Conservation (phyloP, 768 basidiomycete genomes). For the Leccinum subgranulosum region DNA sequence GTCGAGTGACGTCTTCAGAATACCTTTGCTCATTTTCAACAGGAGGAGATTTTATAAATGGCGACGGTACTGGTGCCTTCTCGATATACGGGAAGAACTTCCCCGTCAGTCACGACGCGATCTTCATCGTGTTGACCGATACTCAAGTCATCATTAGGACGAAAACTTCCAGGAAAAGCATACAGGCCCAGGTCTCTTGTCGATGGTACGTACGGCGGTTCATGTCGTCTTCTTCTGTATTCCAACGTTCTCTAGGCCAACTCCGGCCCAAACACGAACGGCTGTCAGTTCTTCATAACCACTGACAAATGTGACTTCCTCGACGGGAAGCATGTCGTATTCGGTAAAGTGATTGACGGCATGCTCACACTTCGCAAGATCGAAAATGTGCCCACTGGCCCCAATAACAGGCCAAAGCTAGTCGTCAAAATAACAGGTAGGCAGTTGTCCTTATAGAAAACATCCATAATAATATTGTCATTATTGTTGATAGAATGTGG, state of each 20-base stretch:
- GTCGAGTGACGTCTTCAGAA: background rate
- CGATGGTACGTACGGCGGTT: constrained; percentile 70
- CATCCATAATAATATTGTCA: background rate
- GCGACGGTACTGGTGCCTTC: constrained; percentile 93
- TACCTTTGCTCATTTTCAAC: background rate
- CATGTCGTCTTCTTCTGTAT: background rate
- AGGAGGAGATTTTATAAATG: constrained; percentile 94
- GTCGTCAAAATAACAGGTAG: constrained; percentile 83
- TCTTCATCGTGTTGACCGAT: background rate
- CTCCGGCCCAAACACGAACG: constrained; percentile 92
- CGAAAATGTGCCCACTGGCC: constrained; percentile 90
- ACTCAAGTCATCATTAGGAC: constrained; percentile 50
- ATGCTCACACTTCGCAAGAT: constrained; percentile 96
- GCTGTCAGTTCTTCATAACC: constrained; percentile 98
- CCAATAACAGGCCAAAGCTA: constrained; percentile 87
- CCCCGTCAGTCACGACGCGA: constrained; percentile 49
- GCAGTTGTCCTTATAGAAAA: constrained; percentile 13
- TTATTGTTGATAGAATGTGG: constrained; percentile 45
- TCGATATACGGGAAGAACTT: constrained; percentile 98
- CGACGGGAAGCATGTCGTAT: constrained; percentile 92
- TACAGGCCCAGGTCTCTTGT: constrained; percentile 77
- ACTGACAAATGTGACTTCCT: constrained; percentile 94
- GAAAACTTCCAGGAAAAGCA: constrained; percentile 96
- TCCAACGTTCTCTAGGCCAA: constrained; percentile 62
- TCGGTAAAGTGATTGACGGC: constrained; percentile 86